Percentiles rank a stretch among this genome's conserved stretches.
These are phyloP conservation scores for Actinidia arguta DNA, from an alignment of 179 eudicot genomes.

Conservation along the genomic window DNA sequence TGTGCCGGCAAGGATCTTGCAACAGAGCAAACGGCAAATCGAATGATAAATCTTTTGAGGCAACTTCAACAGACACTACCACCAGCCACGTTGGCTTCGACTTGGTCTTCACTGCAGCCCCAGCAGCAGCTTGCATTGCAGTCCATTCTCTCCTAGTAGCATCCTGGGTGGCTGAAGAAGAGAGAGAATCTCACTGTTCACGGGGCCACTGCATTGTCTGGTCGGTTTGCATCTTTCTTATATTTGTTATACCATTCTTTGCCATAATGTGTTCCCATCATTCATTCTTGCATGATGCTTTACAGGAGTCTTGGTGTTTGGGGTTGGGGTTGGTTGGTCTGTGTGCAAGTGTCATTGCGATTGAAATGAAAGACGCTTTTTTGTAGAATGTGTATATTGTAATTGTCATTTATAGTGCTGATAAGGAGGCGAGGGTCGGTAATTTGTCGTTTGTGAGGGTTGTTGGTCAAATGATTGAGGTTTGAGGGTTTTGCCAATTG, in stretches of 20 bases:
- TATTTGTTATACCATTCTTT: conserved; percentile 51
- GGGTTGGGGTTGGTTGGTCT: conserved; percentile 33
- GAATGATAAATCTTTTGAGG: conserved; percentile 79
- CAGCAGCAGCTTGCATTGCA: conserved; percentile 92
- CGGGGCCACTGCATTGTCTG: conserved; percentile 14
- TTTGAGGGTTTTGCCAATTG: conserved; percentile 35
- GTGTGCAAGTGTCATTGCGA: conserved; percentile 30
- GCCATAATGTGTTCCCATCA: conserved; percentile 33
- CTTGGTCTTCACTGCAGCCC: conserved; percentile 89
- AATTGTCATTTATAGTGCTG: conserved; percentile 12
- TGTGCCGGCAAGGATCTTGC: conserved; percentile 94
- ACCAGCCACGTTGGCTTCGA: conserved; percentile 75
- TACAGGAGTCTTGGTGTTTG: conserved; percentile 25
- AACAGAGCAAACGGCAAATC: conserved; percentile 83
- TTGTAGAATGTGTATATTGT: conserved; percentile 41
- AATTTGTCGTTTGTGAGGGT: conserved; percentile 20
- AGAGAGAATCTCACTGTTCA: neutral
- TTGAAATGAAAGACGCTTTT: conserved; percentile 22
- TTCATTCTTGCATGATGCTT: conserved; percentile 40
- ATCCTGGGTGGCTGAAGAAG: too few species aligned
- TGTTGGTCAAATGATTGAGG: conserved; percentile 12
- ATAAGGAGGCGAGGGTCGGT: neutral
- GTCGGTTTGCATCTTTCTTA: conserved; percentile 20
- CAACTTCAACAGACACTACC: conserved; percentile 92
- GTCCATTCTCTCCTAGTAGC: conserved; percentile 72